phyloP scores from a whole-genome alignment of 768 basidiomycete species.

The Tephrocybe sp. region DNA sequence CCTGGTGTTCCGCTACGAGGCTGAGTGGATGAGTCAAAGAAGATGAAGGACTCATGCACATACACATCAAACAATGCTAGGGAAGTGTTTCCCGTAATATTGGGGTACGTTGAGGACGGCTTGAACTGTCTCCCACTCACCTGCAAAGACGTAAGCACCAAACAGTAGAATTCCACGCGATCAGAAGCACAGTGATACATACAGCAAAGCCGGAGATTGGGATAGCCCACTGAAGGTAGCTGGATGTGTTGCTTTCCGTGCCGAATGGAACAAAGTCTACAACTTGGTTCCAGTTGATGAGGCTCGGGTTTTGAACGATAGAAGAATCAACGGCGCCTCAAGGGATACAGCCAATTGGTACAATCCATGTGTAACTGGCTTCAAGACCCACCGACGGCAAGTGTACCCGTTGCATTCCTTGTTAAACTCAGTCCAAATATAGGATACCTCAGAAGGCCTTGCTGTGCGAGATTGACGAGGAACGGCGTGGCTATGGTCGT shows the following conservation, averaged over 20 bases:
- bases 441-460: conserved; percentile 70
- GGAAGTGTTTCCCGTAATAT: conserved; percentile 50
- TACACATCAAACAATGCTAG: conserved; percentile 77
- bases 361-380: background rate
- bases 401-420: conserved; percentile 55
- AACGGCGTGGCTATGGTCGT: conserved; percentile 62
- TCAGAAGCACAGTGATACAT: conserved; percentile 13
- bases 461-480: conserved; percentile 58
- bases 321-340: conserved; percentile 76
- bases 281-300: conserved; percentile 74
- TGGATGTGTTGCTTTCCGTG: conserved; percentile 55
- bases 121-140: conserved; percentile 54
- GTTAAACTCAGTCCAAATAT: conserved; percentile 73
- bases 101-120: conserved; percentile 66
- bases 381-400: conserved; percentile 56
- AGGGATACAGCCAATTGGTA: background rate
- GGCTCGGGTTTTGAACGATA: conserved; percentile 57
- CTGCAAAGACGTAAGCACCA: conserved; percentile 27
- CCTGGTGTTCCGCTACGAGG: conserved; percentile 62
- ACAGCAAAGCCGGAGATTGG: conserved; percentile 58
- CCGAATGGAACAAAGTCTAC: conserved; percentile 70
- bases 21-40: background rate
- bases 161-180: background rate
- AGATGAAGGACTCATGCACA: conserved; percentile 44
- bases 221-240: conserved; percentile 78